phyloP scores from a whole-genome alignment of 1,139 yeast species.

The Scheffersomyces segobiensis region DNA sequence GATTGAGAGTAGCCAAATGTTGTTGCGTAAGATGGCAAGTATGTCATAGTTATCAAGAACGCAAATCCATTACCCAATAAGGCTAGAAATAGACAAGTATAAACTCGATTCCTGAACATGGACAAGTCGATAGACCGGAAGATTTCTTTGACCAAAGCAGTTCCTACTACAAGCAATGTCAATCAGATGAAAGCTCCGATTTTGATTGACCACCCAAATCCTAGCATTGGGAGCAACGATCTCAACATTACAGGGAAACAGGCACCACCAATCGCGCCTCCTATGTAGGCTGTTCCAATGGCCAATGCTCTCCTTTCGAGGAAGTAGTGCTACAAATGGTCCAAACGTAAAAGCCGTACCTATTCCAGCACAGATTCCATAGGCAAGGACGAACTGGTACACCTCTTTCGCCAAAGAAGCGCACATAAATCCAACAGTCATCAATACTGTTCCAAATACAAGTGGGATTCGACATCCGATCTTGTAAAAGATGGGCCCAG shows the following conservation, averaged over 20 bases:
- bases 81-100: constrained; percentile 26
- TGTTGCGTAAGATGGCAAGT: constrained; percentile 30
- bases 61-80: constrained; percentile 34
- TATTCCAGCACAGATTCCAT: constrained; percentile 21
- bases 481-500: constrained; percentile 28
- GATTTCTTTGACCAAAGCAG: constrained; percentile 20
- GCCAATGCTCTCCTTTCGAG: constrained; percentile 22
- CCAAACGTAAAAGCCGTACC: constrained; percentile 28
- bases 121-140: constrained; percentile 26
- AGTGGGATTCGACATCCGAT: constrained; percentile 23
- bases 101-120: constrained; percentile 26
- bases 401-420: constrained; percentile 20
- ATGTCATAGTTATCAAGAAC: constrained; percentile 25
- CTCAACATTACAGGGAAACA: constrained; percentile 25
- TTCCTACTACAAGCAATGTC: constrained; percentile 15
- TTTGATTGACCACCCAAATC: constrained; percentile 32
- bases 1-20: constrained; percentile 23
- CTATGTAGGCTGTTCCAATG: constrained; percentile 25
- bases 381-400: constrained; percentile 28
- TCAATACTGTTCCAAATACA: constrained; percentile 15
- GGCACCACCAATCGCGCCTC: constrained; percentile 33
- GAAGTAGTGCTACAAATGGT: constrained; percentile 27
- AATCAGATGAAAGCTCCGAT: constrained; percentile 24
- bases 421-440: constrained; percentile 24
- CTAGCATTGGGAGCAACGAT: constrained; percentile 22